Evolutionary conservation across 768 basidiomycete genomes (phyloP), one percentile per base, ranked within the genome.

Genomic region (Rhodotorula diobovata): DNA sequence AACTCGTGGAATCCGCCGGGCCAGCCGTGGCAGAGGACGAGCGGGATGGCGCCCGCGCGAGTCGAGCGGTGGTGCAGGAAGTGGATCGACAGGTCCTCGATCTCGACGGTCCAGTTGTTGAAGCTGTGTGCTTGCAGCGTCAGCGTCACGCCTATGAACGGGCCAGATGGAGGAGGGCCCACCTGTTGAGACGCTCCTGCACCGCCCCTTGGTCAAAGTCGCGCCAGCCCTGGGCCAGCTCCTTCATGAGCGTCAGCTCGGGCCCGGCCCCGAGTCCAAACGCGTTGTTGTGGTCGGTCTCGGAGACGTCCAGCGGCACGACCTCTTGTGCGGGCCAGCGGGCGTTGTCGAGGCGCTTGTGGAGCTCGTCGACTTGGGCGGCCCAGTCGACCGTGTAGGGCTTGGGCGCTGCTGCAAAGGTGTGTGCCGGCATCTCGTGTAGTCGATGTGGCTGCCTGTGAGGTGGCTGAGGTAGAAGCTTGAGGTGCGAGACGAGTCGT

Each of bases 1-100:
- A 79, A 79, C 61, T 79, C 78, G 57, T 71, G 54, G 55, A 76
- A 72, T 10, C 62, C 66, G 16, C 77, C 77, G 16, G 63, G 58
- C 50, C 53, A 60, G 32, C 43, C 78, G 56, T 79, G 78, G 34
- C 61, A 43, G 14, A 79, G 60, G 28, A 79, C 45, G 37, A 79
- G 67, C 9, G 77, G 75, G 35, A 75, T 71, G 0, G 78, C 77
- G 25, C 74, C 62, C 0, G 63, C 25, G 16, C 67, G 72, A 1
- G 56, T 15, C 0, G 77, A 78, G 25, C 56, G 57, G 35, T 71
- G 57, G 55, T 77, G 76, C 21, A 79, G 41, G 67, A 75, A 79
- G 63, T 79, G 78, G 37, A 78, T 39, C 0, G 46, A 43, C n/a
- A 74, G 54, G 28, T 45, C 63, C n/a, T 72, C 71, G 28, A 72